Percentiles rank a stretch among this genome's conserved stretches.
Conservation (phyloP, 805 yeast species). For the Ogataea angusta region DNA sequence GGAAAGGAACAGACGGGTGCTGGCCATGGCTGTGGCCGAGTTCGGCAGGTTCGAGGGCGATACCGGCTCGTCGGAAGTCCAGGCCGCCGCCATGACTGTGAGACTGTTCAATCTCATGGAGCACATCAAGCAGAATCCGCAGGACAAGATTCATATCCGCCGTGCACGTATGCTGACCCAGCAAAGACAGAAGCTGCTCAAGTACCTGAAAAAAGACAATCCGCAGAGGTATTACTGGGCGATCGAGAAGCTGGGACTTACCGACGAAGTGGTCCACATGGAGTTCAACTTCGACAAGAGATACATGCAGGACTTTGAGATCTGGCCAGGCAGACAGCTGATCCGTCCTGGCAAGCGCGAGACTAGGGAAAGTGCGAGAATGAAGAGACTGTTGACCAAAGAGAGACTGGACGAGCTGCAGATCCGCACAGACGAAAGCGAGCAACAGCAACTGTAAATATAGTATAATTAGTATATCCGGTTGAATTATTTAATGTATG, state of each 20-base stretch:
- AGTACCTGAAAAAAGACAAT: conserved; percentile 75
- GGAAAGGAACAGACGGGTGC: conserved; percentile 57
- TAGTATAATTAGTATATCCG: neutral
- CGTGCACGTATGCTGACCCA: conserved; percentile 80
- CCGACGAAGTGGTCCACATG: conserved; percentile 69
- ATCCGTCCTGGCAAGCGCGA: conserved; percentile 54
- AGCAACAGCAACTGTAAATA: conserved; percentile 7
- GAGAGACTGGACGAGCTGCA: conserved; percentile 5
- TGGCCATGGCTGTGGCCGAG: conserved; percentile 67
- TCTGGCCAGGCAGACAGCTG: conserved; percentile 71
- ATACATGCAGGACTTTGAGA: conserved; percentile 73
- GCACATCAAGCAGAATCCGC: conserved; percentile 65
- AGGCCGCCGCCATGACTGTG: conserved; percentile 86
- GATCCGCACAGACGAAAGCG: neutral
- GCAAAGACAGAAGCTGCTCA: conserved; percentile 77
- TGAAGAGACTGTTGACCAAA: conserved; percentile 34
- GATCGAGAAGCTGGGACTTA: conserved; percentile 80
- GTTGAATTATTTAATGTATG: conserved; percentile 1
- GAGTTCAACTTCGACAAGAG: conserved; percentile 81
- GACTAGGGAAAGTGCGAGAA: conserved; percentile 44
- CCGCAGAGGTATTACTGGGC: conserved; percentile 84
- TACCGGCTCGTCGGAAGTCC: conserved; percentile 93
- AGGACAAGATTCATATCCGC: conserved; percentile 71
- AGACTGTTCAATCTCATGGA: conserved; percentile 73
- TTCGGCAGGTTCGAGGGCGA: conserved; percentile 84